Evolutionary conservation across 768 basidiomycete genomes (phyloP).

Genomic region (Podaxis pistillaris): DNA sequence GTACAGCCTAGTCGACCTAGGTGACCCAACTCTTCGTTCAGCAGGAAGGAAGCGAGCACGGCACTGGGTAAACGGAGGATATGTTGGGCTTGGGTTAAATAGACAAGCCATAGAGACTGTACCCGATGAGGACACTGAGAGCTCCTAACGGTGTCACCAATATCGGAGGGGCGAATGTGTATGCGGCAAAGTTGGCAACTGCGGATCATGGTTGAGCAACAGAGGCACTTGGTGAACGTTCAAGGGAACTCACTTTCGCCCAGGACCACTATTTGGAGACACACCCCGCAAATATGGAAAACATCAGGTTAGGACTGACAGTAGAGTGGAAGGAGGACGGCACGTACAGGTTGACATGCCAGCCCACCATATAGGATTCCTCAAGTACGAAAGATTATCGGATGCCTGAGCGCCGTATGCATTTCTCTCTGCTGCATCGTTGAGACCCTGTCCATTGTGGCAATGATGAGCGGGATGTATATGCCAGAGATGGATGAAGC

Average conservation of each 20-base stretch:
- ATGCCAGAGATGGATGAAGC: background rate
- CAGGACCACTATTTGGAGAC: constrained; percentile 64
- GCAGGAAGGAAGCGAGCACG: constrained; percentile 87
- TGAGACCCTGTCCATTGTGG: constrained; percentile 65
- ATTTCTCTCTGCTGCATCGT: constrained; percentile 67
- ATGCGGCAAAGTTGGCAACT: constrained; percentile 94
- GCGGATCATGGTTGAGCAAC: constrained; percentile 9
- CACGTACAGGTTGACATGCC: constrained; percentile 88
- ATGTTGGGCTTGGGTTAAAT: constrained; percentile 1
- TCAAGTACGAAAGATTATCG: constrained; percentile 83
- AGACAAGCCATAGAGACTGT: constrained; percentile 25
- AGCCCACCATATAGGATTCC: constrained; percentile 96
- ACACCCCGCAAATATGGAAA: constrained; percentile 4
- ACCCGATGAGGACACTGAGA: constrained; percentile 95
- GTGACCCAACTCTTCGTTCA: constrained; percentile 92
- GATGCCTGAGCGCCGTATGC: constrained; percentile 58
- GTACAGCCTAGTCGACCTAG: constrained; percentile 87
- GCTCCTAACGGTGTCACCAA: constrained; percentile 98
- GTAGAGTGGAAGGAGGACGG: background rate
- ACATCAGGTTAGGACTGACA: background rate
- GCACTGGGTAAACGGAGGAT: constrained; percentile 54
- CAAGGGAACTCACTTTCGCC: constrained; percentile 70
- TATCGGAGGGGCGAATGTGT: constrained; percentile 96
- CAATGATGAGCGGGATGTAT: background rate
- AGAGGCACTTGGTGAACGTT: background rate